Evolutionary conservation across 306 rosid species (phyloP).

Genomic region (Castanea crenata): DNA sequence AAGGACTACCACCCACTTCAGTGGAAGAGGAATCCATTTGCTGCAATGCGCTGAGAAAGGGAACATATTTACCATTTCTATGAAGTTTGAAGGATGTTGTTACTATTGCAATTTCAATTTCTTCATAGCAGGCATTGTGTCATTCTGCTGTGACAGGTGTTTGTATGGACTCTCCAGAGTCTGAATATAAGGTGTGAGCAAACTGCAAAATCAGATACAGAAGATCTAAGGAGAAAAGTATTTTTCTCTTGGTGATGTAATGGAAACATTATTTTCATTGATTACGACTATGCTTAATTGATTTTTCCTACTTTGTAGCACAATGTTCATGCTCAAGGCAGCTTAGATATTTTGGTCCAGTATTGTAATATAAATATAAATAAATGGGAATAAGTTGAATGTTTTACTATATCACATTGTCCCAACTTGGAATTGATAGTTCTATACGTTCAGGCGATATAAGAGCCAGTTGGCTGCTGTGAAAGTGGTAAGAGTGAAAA

Average conservation of each 20-base stretch:
- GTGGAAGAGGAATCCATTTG: conserved; percentile 59
- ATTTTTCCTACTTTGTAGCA: conserved; percentile 10
- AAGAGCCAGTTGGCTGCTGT: no score
- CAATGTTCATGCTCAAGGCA: not conserved
- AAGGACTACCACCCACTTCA: conserved; percentile 36
- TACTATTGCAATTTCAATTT: conserved; percentile 11
- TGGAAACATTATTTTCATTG: not conserved
- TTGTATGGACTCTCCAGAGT: not conserved
- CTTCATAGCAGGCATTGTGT: conserved; percentile 7
- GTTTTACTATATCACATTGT: not conserved
- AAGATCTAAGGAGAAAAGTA: not conserved
- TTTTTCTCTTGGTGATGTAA: conserved; percentile 10
- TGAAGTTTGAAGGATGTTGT: conserved; percentile 20
- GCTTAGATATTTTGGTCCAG: not conserved
- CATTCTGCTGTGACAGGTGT: conserved; percentile 17
- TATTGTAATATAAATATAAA: not conserved
- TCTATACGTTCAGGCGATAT: no score
- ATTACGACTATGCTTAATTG: not conserved
- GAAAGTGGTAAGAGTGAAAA: no score
- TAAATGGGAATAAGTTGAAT: not conserved
- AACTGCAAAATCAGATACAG: not conserved
- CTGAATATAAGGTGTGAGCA: conserved; percentile 13
- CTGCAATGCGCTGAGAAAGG: conserved; percentile 49
- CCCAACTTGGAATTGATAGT: not conserved
- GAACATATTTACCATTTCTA: not conserved